Evolutionary conservation across 2,329 filamentous ascomycete genomes (phyloP).

Genomic region (Scolecobasidium constrictum): DNA sequence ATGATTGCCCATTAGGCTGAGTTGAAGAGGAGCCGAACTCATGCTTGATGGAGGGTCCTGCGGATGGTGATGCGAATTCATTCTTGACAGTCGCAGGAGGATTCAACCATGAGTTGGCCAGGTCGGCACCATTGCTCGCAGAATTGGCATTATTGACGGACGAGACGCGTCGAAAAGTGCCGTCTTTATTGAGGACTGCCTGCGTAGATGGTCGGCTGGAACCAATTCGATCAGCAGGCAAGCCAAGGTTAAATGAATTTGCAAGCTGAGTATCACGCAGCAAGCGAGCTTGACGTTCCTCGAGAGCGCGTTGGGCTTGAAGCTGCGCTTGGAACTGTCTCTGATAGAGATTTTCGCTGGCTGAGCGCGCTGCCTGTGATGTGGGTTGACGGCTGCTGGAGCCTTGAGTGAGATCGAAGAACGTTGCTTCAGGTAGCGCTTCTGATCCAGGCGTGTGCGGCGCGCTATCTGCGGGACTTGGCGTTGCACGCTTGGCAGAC

Average conservation of each 20-base stretch:
- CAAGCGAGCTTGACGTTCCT: slow-evolving; percentile 1
- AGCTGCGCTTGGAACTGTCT: slow-evolving; percentile 1
- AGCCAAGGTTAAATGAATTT: background rate
- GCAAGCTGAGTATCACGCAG: slow-evolving; percentile 1
- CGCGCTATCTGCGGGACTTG: slow-evolving; percentile 1
- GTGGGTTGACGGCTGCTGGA: background rate
- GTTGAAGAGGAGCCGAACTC: background rate
- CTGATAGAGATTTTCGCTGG: background rate
- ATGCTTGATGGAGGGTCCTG: background rate
- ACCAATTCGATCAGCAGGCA: background rate
- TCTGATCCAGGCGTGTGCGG: background rate
- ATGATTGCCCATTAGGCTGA: background rate
- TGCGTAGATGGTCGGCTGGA: slow-evolving; percentile 1
- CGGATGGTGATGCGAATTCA: background rate
- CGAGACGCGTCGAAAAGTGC: background rate
- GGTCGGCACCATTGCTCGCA: too few relatives aligned
- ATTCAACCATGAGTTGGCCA: too few relatives aligned
- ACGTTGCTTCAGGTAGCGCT: background rate
- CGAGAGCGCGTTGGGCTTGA: background rate
- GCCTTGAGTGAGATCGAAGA: background rate
- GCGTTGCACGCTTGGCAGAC: background rate
- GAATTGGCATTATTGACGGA: too few relatives aligned
- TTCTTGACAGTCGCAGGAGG: background rate
- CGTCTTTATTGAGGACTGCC: slow-evolving; percentile 2
- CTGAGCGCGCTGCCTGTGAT: background rate